Base-by-base conservation (phyloP, 2,329 filamentous ascomycete species). In the Blastomyces percursus region DNA sequence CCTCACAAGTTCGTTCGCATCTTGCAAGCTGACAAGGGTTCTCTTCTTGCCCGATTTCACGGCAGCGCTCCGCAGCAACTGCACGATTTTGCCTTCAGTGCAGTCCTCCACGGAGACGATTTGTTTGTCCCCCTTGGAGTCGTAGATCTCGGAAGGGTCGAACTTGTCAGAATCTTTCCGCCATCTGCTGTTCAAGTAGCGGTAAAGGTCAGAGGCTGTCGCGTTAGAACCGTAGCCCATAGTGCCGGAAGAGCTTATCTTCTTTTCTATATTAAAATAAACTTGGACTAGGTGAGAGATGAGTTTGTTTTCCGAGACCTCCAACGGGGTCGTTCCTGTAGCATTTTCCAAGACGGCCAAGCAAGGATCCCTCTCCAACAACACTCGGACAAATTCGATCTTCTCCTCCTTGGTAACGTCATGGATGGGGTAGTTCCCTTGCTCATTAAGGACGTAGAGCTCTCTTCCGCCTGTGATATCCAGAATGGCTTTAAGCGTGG, bases 271-370 rank as follows among this genome's bases (percentile, higher is more conserved):
- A 46, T 74, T n/a, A 38, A 64, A 72, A 27, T 40, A 42, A 16
- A 9, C 2, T 19, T 74, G 75, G 46, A 81, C 63, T 6, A 56
- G 57, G 30, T 67, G 61, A 24, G 61, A 60, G n/a, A 54, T 51
- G 30, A 62, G 42, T 24, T 60, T 63, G 54, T 62, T 61, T 51
- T 62, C 50, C 3, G 62, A 60, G 44, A 61, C 59, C 24, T 62
- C 56, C 7, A 65, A 69, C 14, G 90, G 87, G 0, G 89, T 94
- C 19, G 83, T 81, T 1, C 90, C 90, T 0, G 88, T 88, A 0
- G 88, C 84, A 67, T 92, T 92, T 71, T 94, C 90, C 27, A 86
- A 82, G 67, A 83, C 81, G 0, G 91, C 75, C 1, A 91, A 77
- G 32, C 79, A 78, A 0, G 86, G 83, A 21, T 82, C 79, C 66